Conservation (phyloP, 495 filamentous ascomycete genomes). For the Aspergillus asperescens region DNA sequence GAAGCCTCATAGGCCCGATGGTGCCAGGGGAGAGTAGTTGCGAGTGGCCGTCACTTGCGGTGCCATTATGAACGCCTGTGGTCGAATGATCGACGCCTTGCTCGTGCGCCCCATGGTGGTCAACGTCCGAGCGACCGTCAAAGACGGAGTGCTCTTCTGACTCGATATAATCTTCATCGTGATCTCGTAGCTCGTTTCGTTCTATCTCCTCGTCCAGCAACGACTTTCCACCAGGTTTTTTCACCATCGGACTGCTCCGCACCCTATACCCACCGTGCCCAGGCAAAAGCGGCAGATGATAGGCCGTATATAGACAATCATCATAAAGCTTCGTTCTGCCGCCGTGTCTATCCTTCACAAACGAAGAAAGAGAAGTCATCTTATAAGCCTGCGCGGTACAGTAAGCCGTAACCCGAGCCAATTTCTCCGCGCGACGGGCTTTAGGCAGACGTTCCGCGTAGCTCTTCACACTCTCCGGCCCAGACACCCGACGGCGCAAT, state of each 20-base stretch:
- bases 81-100: not conserved
- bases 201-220: slow-evolving; percentile 96
- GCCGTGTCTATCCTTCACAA: slow-evolving; percentile 83
- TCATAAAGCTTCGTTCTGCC: slow-evolving; percentile 98
- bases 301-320: slow-evolving; percentile 93
- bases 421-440: slow-evolving; percentile 74
- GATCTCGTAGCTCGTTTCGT: slow-evolving; percentile 79
- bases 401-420: slow-evolving; percentile 89
- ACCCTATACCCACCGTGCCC: slow-evolving; percentile 82
- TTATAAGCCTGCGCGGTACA: slow-evolving; percentile 93
- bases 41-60: not conserved
- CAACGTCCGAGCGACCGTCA: slow-evolving; percentile 21
- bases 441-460: slow-evolving; percentile 95
- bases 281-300: slow-evolving; percentile 82
- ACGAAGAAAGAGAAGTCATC: slow-evolving; percentile 76
- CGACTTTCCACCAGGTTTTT: slow-evolving; percentile 87
- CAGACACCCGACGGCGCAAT: slow-evolving; percentile 53
- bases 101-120: slow-evolving; percentile 7
- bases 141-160: slow-evolving; percentile 37
- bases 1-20: slow-evolving; percentile 41
- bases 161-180: slow-evolving; percentile 83
- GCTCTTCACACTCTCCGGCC: slow-evolving; percentile 69
- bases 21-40: slow-evolving; percentile 14
- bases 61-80: not conserved
- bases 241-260: slow-evolving; percentile 82